A percentile compares a stretch with the other conserved stretches of the same genome.
phyloP scores from a whole-genome alignment of 768 basidiomycete species.

The Termitomyces sp. region DNA sequence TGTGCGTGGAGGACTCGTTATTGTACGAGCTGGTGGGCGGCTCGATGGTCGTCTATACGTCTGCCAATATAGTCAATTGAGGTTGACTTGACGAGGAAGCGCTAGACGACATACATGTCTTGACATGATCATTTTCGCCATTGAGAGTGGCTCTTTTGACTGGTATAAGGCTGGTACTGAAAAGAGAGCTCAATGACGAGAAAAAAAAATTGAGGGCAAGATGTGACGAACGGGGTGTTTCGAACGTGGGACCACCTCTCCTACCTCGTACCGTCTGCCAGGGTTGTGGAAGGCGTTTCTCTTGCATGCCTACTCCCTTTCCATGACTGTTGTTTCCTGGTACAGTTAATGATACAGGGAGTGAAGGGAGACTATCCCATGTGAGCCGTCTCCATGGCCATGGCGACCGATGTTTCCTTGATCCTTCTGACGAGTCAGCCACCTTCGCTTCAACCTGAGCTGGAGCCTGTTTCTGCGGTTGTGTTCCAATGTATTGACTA shows the following conservation, averaged over 20 bases:
- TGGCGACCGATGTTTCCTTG: constrained; percentile 13
- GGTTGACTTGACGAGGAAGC: not conserved
- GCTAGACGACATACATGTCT: constrained; percentile 32
- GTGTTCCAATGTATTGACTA: constrained; percentile 7
- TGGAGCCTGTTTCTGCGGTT: constrained; percentile 7
- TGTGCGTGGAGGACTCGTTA: constrained; percentile 6
- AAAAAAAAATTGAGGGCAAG: not conserved
- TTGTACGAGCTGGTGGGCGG: constrained; percentile 16
- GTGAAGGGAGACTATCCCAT: constrained; percentile 22
- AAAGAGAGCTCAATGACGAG: not conserved
- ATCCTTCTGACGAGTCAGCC: constrained; percentile 4
- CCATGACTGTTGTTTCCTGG: constrained; percentile 11
- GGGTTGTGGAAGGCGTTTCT: constrained; percentile 13
- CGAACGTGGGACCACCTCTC: constrained; percentile 21
- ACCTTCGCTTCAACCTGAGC: constrained; percentile 13
- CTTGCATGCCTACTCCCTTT: constrained; percentile 18
- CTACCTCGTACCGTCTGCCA: constrained; percentile 13
- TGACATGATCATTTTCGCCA: constrained; percentile 50
- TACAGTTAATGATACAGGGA: constrained; percentile 20
- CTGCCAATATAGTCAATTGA: not conserved
- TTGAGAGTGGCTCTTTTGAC: constrained; percentile 36
- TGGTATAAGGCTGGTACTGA: constrained; percentile 38
- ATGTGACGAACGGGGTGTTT: constrained; percentile 18
- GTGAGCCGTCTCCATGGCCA: constrained; percentile 19
- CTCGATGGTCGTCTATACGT: constrained; percentile 19